Percentiles rank a stretch among this genome's conserved stretches.
Conservation (phyloP, 1,139 yeast species). For the Candida gigantensis region DNA sequence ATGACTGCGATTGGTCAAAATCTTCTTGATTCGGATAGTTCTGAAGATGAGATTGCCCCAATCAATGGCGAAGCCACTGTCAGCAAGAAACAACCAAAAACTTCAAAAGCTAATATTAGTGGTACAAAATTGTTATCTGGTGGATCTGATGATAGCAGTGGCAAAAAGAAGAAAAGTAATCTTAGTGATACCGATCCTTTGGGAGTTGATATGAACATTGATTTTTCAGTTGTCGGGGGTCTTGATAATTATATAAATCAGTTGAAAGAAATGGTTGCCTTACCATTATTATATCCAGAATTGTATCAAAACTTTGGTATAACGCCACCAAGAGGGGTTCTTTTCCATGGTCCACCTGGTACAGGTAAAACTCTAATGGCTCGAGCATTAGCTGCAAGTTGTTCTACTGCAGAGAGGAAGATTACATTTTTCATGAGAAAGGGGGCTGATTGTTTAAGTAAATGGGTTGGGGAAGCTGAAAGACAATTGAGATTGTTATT, state of each 20-base stretch:
- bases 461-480: slow-evolving; percentile 99
- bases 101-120: slow-evolving; percentile 14
- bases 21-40: slow-evolving; percentile 64
- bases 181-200: slow-evolving; percentile 93
- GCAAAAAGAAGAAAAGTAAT: slow-evolving; percentile 56
- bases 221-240: slow-evolving; percentile 90
- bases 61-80: slow-evolving; percentile 41
- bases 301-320: slow-evolving; percentile 86
- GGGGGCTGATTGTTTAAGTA: slow-evolving; percentile 96
- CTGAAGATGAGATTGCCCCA: slow-evolving; percentile 60
- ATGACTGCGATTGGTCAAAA: slow-evolving; percentile 55
- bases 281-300: slow-evolving; percentile 93
- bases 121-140: slow-evolving; percentile 38
- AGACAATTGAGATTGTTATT: slow-evolving; percentile 85
- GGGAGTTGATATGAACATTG: slow-evolving; percentile 91
- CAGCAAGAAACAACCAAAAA: slow-evolving; percentile 24
- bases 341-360: slow-evolving; percentile 99
- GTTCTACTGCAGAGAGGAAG: slow-evolving; percentile 77
- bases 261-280: slow-evolving; percentile 93
- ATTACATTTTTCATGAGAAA: slow-evolving; percentile 97
- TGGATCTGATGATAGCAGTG: slow-evolving; percentile 25
- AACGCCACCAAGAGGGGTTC: slow-evolving; percentile 96
- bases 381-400: slow-evolving; percentile 92
- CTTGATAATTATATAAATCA: slow-evolving; percentile 87
- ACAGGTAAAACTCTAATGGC: slow-evolving; percentile 99